These are phyloP conservation scores for Diaporthe sp. DNA, from an alignment of 2,329 filamentous ascomycete genomes.

Conservation along the genomic window DNA sequence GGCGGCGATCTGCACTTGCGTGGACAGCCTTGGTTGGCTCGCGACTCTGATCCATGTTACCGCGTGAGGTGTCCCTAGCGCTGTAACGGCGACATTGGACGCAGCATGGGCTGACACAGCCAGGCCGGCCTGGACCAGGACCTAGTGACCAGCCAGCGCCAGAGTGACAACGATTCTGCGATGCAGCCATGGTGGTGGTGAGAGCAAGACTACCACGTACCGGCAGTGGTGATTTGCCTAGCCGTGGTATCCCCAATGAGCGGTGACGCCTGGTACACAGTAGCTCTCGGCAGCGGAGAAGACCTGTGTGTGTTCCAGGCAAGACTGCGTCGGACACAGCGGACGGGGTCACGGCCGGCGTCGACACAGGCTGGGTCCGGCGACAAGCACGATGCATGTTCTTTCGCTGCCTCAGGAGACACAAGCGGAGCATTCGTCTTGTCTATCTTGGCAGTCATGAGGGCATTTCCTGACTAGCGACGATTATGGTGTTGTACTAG, in stretches of 20 bases:
- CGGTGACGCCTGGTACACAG: conserved; percentile 31
- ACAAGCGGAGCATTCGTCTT: not conserved
- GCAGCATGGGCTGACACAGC: conserved; percentile 28
- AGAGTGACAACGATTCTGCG: conserved; percentile 9
- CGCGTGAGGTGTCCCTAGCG: conserved; percentile 31
- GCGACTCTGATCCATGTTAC: conserved; percentile 32
- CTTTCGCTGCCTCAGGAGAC: conserved; percentile 19
- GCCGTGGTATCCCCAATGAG: conserved; percentile 30
- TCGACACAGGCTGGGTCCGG: not conserved
- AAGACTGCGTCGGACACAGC: conserved; percentile 8
- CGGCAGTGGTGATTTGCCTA: conserved; percentile 9
- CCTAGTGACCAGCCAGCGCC: conserved; percentile 3
- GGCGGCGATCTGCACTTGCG: conserved; percentile 37
- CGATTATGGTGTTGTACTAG: conserved; percentile 14
- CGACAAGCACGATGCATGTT: conserved; percentile 16
- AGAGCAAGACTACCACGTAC: not conserved
- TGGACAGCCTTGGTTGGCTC: conserved; percentile 40
- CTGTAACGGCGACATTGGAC: conserved; percentile 36
- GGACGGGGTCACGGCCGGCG: conserved; percentile 19
- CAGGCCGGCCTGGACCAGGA: conserved; percentile 28
- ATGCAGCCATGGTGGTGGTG: conserved; percentile 6
- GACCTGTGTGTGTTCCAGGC: not conserved
- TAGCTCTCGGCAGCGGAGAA: conserved; percentile 5
- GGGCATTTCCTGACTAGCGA: conserved; percentile 27
- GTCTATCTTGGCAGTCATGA: conserved; percentile 18